These are phyloP conservation scores for Didymella lethalis DNA, from an alignment of 2,329 filamentous ascomycete species.

Conservation along the genomic window DNA sequence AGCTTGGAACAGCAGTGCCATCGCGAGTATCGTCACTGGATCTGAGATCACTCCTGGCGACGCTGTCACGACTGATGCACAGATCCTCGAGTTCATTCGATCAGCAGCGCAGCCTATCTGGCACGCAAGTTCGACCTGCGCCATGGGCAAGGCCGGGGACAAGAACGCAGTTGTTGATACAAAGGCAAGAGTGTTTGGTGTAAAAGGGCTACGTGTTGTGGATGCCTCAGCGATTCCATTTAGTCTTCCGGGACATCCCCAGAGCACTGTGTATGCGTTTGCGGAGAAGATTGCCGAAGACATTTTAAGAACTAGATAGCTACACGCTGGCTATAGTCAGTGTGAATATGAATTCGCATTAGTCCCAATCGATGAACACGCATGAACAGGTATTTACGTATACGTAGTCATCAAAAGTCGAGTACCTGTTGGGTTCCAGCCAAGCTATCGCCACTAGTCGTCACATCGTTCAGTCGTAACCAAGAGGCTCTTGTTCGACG, in stretches of 20 bases:
- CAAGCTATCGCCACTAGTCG: slow-evolving; percentile 2
- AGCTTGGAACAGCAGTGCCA: slow-evolving; percentile 30
- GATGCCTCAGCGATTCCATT: slow-evolving; percentile 47
- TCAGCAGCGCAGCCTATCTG: slow-evolving; percentile 25
- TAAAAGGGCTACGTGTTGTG: slow-evolving; percentile 46
- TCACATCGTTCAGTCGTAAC: slow-evolving; percentile 12
- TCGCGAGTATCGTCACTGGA: slow-evolving; percentile 32
- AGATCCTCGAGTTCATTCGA: slow-evolving; percentile 47
- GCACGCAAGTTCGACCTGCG: slow-evolving; percentile 33
- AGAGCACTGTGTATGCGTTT: slow-evolving; percentile 11
- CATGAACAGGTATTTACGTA: not conserved
- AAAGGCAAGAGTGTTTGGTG: slow-evolving; percentile 45
- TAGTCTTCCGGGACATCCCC: slow-evolving; percentile 47
- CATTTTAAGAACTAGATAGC: not conserved
- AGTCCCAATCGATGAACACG: not conserved
- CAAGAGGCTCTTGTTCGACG: slow-evolving; percentile 24
- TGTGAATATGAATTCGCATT: not conserved
- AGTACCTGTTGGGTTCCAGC: not conserved
- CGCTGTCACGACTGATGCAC: slow-evolving; percentile 29
- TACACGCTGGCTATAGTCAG: not conserved
- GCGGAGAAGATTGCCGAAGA: slow-evolving; percentile 31
- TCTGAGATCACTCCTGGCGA: slow-evolving; percentile 40
- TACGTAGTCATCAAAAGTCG: not conserved
- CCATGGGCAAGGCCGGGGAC: slow-evolving; percentile 40
- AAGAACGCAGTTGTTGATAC: slow-evolving; percentile 46